Base-by-base conservation (phyloP, 768 basidiomycete species). In the Epithele typhae region DNA sequence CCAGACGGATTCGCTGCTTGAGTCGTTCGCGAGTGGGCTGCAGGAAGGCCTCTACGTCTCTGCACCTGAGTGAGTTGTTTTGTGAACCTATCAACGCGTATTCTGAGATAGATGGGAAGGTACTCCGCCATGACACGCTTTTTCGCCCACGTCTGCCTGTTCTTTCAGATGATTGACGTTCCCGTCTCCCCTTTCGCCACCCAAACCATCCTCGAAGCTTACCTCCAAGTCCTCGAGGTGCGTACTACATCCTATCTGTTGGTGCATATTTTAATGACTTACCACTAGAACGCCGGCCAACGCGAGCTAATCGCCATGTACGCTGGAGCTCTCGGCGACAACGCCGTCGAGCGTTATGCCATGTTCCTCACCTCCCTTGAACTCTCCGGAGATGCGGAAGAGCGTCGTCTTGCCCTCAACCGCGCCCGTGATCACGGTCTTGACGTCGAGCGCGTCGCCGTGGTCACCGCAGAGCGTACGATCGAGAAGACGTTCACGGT, bases 251-350 rank as follows among this genome's bases (percentile, higher is more conserved):
- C 33, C 5, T 33, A 21, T 27, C 23, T 18, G n/a, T 25, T 22
- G 10, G 19, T 17, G 14, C 30, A 40, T 37, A 35, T n/a, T n/a
- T n/a, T n/a, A n/a, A 10, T 53, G 87, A 83, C 71, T 73, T 34
- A n/a, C n/a, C n/a, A n/a, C n/a, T n/a, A n/a, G n/a, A n/a, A n/a
- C n/a, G 85, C 88, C 15, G 88, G 87, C 15, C 75, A 93, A 65
- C 77, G 89, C 25, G 81, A 87, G 34, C 75, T 98, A 15, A 92
- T 98, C 11, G 93, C 95, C 0, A 80, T 96, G 73, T 98, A 99
- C 63, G 92, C 92, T 5, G 82, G 89, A 12, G 89, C 90, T 23
- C 69, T 98, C 18, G 89, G 92, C 5, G 85, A 91, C 58, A 91
- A 92, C 53, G 92, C 92, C 2, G 82, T 95, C 30, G 87, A 92